Evolutionary conservation across 768 basidiomycete genomes (phyloP), one percentile per base, ranked within the genome.

Genomic region (Podaxis sp.): DNA sequence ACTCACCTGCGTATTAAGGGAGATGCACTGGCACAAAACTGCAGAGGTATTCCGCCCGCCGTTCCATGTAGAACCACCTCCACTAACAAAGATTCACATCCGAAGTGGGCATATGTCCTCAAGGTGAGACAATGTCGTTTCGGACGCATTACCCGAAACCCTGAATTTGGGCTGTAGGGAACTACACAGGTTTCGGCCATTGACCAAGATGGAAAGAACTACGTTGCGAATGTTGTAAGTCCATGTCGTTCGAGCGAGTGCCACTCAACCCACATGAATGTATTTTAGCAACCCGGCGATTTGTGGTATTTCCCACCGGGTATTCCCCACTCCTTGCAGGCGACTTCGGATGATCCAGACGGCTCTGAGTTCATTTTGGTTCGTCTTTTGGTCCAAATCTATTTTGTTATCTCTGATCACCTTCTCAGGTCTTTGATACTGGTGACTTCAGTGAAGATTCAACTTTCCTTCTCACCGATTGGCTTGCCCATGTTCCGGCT

Each of bases 241-340:
- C 40, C n/a, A 36, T 22, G 11, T 8, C 6, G 15, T 17, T 46
- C 5, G 17, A 50, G 46, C 4, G 38, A 37, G 50, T 13, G n/a
- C 19, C 13, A 33, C 25, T 9, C 1, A 7, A 8, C 37, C 17
- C 49, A 43, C 58, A 43, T 24, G 49, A 15, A 41, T 33, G 27
- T 9, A 13, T 24, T 24, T 7, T 53, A 82, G 81, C 71, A 72
- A 33, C 69, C 77, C 38, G 83, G 82, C 15, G 83, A 85, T 66
- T 64, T 84, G 13, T 85, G 84, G 83, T 85, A 78, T 71, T 84
- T 85, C 74, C 84, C 83, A 13, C 76, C 84, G 6, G 83, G 83
- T 4, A 76, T 80, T 55, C 84, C 85, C 1, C 84, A 86, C 67
- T 81, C 80, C 13, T 73, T 86, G 11, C 84, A 85, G 70, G 85